These are phyloP conservation scores for Penicillium paneum DNA, from an alignment of 2,329 filamentous ascomycete species.

Conservation along the genomic window DNA sequence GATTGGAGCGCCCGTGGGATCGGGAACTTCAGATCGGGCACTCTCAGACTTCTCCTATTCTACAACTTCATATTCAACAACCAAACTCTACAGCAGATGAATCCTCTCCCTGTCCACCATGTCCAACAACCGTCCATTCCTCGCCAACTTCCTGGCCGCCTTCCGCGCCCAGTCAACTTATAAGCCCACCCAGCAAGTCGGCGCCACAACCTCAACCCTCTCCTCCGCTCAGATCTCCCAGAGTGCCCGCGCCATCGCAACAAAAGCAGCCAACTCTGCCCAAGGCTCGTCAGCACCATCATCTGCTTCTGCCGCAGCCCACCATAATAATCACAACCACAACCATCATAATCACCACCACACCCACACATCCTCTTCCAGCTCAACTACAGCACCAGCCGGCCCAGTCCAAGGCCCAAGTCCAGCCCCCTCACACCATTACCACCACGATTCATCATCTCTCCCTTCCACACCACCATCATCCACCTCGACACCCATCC, in stretches of 20 bases:
- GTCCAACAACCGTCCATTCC: conserved; percentile 64
- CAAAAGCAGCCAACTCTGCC: conserved; percentile 38
- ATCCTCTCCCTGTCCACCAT: conserved; percentile 39
- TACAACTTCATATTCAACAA: neutral
- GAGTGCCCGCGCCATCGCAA: conserved; percentile 48
- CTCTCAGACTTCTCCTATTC: neutral
- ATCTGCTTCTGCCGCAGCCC: conserved; percentile 10
- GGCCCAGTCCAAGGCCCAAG: conserved; percentile 20
- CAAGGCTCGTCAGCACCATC: conserved; percentile 3
- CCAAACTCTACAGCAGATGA: neutral
- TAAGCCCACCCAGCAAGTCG: conserved; percentile 49
- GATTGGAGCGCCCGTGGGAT: conserved; percentile 16
- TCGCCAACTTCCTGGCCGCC: conserved; percentile 65
- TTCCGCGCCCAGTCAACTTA: conserved; percentile 63
- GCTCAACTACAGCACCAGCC: conserved; percentile 6
- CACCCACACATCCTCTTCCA: conserved; percentile 13
- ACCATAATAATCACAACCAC: conserved; percentile 33
- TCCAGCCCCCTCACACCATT: conserved; percentile 36
- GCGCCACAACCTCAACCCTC: conserved; percentile 30
- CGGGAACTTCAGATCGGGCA: conserved; percentile 14
- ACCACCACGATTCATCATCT: conserved; percentile 36
- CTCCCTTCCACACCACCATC: conserved; percentile 31
- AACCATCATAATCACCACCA: conserved; percentile 1
- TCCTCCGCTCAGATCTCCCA: conserved; percentile 42
- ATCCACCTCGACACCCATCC: conserved; percentile 38